Conservation (phyloP, 768 basidiomycete genomes). For the Termitomyces sp. region DNA sequence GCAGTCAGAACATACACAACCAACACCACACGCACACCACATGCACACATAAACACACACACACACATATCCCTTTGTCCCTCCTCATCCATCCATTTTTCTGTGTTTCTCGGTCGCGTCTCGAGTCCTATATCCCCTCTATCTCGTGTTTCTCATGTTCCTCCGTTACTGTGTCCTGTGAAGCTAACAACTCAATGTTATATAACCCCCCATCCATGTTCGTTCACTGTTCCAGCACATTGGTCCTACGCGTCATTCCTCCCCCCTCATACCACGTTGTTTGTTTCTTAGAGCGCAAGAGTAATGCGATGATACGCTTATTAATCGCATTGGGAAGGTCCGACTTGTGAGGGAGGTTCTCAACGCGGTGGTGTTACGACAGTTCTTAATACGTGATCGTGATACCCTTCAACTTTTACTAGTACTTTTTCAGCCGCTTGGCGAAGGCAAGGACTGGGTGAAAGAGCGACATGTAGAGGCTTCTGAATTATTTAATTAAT, state of each 20-base stretch:
- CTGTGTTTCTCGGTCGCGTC: slow-evolving; percentile 8
- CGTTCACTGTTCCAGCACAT: slow-evolving; percentile 2
- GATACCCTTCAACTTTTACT: no score
- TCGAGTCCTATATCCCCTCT: slow-evolving; percentile 7
- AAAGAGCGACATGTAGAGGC: no score
- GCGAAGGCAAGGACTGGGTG: no score
- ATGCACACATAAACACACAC: slow-evolving; percentile 10
- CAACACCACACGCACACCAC: slow-evolving; percentile 12
- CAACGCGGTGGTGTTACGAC: no score
- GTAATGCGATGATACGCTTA: slow-evolving; percentile 3
- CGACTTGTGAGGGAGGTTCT: no score
- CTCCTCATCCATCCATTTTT: slow-evolving; percentile 20
- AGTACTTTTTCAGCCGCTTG: no score
- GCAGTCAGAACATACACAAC: slow-evolving; percentile 19
- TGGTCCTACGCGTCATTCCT: not conserved
- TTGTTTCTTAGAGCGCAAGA: slow-evolving; percentile 8
- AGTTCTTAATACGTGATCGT: no score
- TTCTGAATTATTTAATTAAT: no score
- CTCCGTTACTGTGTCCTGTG: slow-evolving; percentile 14
- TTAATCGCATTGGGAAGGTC: not conserved
- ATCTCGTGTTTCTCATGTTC: slow-evolving; percentile 12
- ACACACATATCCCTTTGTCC: slow-evolving; percentile 20
- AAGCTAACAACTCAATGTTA: slow-evolving; percentile 25
- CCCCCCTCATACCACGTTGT: slow-evolving; percentile 7
- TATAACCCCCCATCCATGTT: slow-evolving; percentile 14